A percentile compares a stretch with the other conserved stretches of the same genome.
phyloP scores from a whole-genome alignment of 441 rosid genomes.

The Euphorbia corollata region DNA sequence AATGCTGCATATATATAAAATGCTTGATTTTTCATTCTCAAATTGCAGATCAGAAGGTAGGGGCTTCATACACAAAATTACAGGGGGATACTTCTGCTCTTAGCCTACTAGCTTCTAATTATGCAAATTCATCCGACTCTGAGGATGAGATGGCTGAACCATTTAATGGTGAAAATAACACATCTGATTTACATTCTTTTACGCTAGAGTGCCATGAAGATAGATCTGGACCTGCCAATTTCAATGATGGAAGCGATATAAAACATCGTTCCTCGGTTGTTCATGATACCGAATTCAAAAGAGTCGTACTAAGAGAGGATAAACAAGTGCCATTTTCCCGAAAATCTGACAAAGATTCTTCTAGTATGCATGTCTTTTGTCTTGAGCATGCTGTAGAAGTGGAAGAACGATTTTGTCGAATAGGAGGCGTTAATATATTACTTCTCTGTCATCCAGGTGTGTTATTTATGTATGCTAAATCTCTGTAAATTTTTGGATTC shows the following conservation, averaged over 20 bases:
- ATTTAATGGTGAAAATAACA: slow-evolving; percentile 30
- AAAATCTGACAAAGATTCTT: slow-evolving; percentile 66
- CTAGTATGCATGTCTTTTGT: slow-evolving; percentile 80
- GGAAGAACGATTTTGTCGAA: slow-evolving; percentile 62
- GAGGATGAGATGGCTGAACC: slow-evolving; percentile 59
- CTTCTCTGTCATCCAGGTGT: slow-evolving; percentile 93
- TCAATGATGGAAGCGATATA: slow-evolving; percentile 29
- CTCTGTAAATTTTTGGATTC: background rate
- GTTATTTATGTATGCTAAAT: slow-evolving; percentile 8
- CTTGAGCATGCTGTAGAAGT: slow-evolving; percentile 95
- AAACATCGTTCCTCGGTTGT: slow-evolving; percentile 21
- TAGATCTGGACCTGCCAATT: slow-evolving; percentile 17
- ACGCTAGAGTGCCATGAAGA: slow-evolving; percentile 24
- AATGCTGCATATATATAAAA: background rate
- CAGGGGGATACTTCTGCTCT: slow-evolving; percentile 50
- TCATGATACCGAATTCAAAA: slow-evolving; percentile 29
- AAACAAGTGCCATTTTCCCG: slow-evolving; percentile 32
- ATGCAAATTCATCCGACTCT: slow-evolving; percentile 91
- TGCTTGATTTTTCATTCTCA: slow-evolving; percentile 11
- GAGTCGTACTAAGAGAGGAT: slow-evolving; percentile 20
- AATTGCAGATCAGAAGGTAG: slow-evolving; percentile 31
- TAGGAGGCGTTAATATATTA: slow-evolving; percentile 70
- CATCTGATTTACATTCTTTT: slow-evolving; percentile 21
- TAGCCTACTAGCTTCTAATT: slow-evolving; percentile 65
- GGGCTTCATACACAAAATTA: slow-evolving; percentile 25